phyloP scores from a whole-genome alignment of 2,329 filamentous ascomycete species.

The Ophiostoma triangulosporum region DNA sequence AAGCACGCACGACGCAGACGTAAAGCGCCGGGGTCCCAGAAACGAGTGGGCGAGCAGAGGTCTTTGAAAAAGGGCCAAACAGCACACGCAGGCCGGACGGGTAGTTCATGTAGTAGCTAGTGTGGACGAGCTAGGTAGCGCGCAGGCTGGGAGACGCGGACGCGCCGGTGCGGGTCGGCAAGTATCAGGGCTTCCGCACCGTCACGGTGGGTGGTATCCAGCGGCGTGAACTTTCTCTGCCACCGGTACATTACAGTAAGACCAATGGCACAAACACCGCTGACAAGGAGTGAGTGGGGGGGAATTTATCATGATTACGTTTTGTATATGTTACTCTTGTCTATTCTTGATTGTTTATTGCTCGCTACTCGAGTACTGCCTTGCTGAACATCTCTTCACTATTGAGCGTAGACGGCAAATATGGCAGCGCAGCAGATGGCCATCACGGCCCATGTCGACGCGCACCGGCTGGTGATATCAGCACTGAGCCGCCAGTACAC shows the following conservation, averaged over 20 bases:
- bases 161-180: conserved; percentile 33
- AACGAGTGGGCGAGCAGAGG: conserved; percentile 60
- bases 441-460: no score
- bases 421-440: no score
- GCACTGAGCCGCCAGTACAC: no score
- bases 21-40: conserved; percentile 64
- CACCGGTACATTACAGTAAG: conserved; percentile 19
- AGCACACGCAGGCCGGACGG: conserved; percentile 74
- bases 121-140: conserved; percentile 90
- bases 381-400: no score
- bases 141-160: conserved; percentile 34
- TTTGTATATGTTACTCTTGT: no score
- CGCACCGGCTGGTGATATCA: no score
- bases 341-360: no score
- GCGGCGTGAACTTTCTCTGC: conserved; percentile 28
- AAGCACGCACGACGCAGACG: conserved; percentile 60
- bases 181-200: conserved; percentile 54
- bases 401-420: no score
- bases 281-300: no score
- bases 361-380: no score
- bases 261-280: conserved; percentile 17
- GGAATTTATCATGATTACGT: no score
- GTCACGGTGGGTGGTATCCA: conserved; percentile 56
- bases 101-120: conserved; percentile 87
- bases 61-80: conserved; percentile 87